Percentiles rank a stretch among this genome's conserved stretches.
Evolutionary conservation across 331 rosid genomes (phyloP).

Genomic region (Pyracantha coccinea): DNA sequence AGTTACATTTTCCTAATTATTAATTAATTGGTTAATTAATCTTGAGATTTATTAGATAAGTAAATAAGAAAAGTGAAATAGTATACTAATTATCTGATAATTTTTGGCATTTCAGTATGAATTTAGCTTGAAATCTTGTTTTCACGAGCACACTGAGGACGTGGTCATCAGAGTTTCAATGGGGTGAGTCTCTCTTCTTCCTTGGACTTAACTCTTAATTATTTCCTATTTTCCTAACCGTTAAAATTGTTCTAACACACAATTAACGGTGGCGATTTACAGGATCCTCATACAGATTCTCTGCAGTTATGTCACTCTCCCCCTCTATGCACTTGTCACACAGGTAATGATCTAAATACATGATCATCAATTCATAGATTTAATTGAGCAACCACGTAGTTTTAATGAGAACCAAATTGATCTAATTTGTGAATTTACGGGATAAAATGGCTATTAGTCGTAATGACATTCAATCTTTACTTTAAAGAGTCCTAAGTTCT

Average conservation of each 20-base stretch:
- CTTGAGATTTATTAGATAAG: background rate
- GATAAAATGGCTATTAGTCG: no score
- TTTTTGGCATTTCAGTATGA: conserved; percentile 33
- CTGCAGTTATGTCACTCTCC: conserved; percentile 90
- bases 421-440: background rate
- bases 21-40: background rate
- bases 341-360: conserved; percentile 43
- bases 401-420: background rate
- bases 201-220: no score
- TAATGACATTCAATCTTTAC: no score
- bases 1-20: conserved; percentile 1
- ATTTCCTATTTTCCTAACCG: background rate
- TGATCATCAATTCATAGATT: background rate
- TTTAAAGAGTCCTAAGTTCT: no score
- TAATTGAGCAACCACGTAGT: background rate
- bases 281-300: conserved; percentile 71
- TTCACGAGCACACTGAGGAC: conserved; percentile 47
- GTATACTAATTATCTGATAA: background rate
- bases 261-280: background rate
- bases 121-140: conserved; percentile 63
- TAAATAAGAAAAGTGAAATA: background rate
- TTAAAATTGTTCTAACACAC: background rate
- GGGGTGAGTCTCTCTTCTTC: conserved; percentile 47
- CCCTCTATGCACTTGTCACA: conserved; percentile 86
- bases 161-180: conserved; percentile 56